A percentile compares a stretch with the other conserved stretches of the same genome.
Conservation (phyloP, 1,284 basidiomycete genomes). For the Pseudozyma sp. region DNA sequence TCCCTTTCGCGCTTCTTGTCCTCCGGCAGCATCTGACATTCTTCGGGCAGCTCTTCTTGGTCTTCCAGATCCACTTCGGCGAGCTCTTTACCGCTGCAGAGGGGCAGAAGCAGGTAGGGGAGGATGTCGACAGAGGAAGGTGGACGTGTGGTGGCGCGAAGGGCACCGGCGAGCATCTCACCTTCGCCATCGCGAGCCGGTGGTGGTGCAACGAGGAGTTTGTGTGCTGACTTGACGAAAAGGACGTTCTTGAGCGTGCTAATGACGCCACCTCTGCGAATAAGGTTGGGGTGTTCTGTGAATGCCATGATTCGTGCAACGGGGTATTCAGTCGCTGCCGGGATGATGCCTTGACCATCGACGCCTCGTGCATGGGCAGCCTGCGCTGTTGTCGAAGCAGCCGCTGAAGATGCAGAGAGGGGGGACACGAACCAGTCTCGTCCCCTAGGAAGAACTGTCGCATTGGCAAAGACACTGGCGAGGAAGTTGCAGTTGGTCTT, state of each 20-base stretch:
- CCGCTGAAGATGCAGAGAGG: constrained; percentile 49
- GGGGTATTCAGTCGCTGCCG: constrained; percentile 60
- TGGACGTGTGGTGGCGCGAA: constrained; percentile 48
- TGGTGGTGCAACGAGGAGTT: constrained; percentile 61
- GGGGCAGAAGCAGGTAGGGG: constrained; percentile 79
- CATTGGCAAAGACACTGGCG: constrained; percentile 68
- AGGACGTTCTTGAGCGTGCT: constrained; percentile 67
- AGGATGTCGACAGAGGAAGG: constrained; percentile 65
- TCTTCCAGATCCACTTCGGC: constrained; percentile 74
- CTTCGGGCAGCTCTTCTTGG: constrained; percentile 85
- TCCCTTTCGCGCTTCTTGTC: constrained; percentile 88
- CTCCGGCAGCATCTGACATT: constrained; percentile 87
- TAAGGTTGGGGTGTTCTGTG: constrained; percentile 68
- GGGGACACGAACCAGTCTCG: constrained; percentile 66
- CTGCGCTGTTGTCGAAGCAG: constrained; percentile 51
- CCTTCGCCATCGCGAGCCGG: constrained; percentile 42
- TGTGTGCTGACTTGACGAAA: constrained; percentile 65
- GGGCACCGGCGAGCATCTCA: constrained; percentile 51
- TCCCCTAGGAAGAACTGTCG: constrained; percentile 61
- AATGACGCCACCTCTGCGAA: constrained; percentile 66
- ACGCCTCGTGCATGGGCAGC: constrained; percentile 40
- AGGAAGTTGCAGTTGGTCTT: constrained; percentile 68
- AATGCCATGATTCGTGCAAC: constrained; percentile 65
- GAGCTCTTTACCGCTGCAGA: constrained; percentile 90
- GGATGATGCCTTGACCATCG: constrained; percentile 24